Base-by-base conservation (phyloP, 345 rosid genomes). In the Nephelium lappaceum region DNA sequence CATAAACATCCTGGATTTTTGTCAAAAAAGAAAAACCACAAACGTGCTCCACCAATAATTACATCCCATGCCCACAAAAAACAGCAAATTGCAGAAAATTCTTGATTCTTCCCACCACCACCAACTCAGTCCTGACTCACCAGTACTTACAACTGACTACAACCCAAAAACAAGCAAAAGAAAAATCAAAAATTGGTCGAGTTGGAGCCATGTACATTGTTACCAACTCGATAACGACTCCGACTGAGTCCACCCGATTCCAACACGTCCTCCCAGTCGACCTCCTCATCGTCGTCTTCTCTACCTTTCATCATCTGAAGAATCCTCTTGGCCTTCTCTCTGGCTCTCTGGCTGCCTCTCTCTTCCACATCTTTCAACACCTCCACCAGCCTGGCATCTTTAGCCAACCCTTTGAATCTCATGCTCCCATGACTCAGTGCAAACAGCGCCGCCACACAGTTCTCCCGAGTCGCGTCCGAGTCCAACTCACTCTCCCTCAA, bases 381-480 rank as follows among this genome's bases (percentile, higher is more conserved):
- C 73, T 88, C 98, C 58, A 67, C 86, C 1, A 82, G 86, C 31
- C 87, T 80, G 0, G 92, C 91, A 23, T 91, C 93, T 71, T 85
- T 93, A 5, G 95, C 90, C 86, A 95, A 43, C 36, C 95, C 91
- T 77, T 74, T 91, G 82, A 95, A 95, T 87, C 98, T 89, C 88
- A 90, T 66, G 77, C 91, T 90, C 51, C 94, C 90, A 0, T 84
- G 83, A 82, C 93, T 83, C 80, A 95, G 68, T 5, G 89, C 84
- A 66, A 77, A 78, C 82, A 95, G 84, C 16, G 89, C 92, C 3
- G 89, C 89, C 67, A 93, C 88, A 36, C 93, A 95, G 64, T 85
- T 86, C 83, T 93, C 97, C 69, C 78, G 86, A 73, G 82, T 87
- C 53, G 88, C 87, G 78, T 87, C 89, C 25, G 86, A 78, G 63